phyloP scores from a whole-genome alignment of 2,329 filamentous ascomycete species.

The Didymella pomorum region DNA sequence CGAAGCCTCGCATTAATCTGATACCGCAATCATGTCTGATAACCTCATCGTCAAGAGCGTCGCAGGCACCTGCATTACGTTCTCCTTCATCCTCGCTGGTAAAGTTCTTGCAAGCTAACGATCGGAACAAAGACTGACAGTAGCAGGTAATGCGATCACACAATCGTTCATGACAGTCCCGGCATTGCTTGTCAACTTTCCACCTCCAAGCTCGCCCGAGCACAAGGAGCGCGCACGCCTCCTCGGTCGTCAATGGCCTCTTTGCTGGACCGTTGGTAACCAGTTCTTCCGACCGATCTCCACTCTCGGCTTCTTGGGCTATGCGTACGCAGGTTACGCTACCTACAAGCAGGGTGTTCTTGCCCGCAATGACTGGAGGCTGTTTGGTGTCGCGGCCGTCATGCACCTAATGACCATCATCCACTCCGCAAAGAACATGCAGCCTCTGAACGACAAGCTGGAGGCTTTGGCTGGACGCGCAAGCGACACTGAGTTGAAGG shows the following conservation, averaged over 20 bases:
- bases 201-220: slow-evolving; percentile 51
- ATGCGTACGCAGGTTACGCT: slow-evolving; percentile 55
- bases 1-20: not conserved
- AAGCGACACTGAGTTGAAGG: slow-evolving; percentile 41
- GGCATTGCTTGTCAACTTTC: slow-evolving; percentile 58
- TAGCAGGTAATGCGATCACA: slow-evolving; percentile 60
- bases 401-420: slow-evolving; percentile 59
- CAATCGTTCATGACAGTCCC: slow-evolving; percentile 63
- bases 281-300: slow-evolving; percentile 62
- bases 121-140: slow-evolving; percentile 7
- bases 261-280: slow-evolving; percentile 61
- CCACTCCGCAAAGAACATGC: slow-evolving; percentile 61
- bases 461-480: slow-evolving; percentile 51
- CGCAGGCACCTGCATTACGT: slow-evolving; percentile 57
- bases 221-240: slow-evolving; percentile 55
- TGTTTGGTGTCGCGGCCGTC: slow-evolving; percentile 54
- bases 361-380: slow-evolving; percentile 55
- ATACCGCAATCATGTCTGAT: slow-evolving; percentile 39
- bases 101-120: slow-evolving; percentile 13
- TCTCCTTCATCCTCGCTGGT: slow-evolving; percentile 61
- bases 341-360: slow-evolving; percentile 41
- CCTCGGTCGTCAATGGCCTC: slow-evolving; percentile 60
- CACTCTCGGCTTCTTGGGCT: slow-evolving; percentile 58
- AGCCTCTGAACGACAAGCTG: slow-evolving; percentile 60
- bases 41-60: slow-evolving; percentile 50